Evolutionary conservation across 225 moss, liverwort and hornwort species (phyloP).

Genomic region (Bryum argenteum): DNA sequence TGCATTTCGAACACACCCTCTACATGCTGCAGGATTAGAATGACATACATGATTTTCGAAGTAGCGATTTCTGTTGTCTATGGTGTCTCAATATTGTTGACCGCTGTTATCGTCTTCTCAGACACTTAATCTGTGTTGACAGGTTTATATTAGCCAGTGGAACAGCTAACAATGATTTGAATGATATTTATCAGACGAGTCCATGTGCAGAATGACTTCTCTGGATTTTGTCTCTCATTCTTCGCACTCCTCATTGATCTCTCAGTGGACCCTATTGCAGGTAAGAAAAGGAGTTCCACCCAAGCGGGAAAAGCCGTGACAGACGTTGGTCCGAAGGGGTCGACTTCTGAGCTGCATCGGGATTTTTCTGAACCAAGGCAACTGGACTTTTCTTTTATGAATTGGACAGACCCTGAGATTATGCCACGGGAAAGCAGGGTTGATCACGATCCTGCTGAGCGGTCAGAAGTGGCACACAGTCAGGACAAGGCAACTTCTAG

Average conservation of each 20-base stretch:
- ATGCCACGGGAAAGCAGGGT: conserved; percentile 24
- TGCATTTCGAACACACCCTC: no score
- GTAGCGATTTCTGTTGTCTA: no score
- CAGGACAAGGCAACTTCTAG: conserved; percentile 14
- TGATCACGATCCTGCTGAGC: conserved; percentile 21
- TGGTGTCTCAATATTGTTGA: no score
- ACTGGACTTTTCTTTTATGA: conserved; percentile 42
- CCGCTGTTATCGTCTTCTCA: no score
- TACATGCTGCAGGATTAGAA: no score
- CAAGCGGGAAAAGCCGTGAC: conserved; percentile 29
- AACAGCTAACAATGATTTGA: no score
- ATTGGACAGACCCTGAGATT: conserved; percentile 45
- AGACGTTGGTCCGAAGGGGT: conserved; percentile 28
- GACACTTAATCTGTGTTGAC: no score
- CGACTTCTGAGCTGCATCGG: conserved; percentile 23
- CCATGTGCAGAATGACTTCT: no score
- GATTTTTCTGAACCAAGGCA: conserved; percentile 30
- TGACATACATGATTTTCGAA: no score
- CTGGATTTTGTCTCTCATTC: background rate
- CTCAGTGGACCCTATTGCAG: conserved; percentile 27
- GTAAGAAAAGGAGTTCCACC: conserved; percentile 24
- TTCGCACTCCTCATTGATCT: conserved; percentile 9
- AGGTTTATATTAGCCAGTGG: no score
- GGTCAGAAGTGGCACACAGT: conserved; percentile 9
- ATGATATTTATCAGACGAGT: no score